Percentiles rank a stretch among this genome's conserved stretches.
Evolutionary conservation across 164 flowering plant species (phyloP).

Genomic region (Nymphaea thermarum): DNA sequence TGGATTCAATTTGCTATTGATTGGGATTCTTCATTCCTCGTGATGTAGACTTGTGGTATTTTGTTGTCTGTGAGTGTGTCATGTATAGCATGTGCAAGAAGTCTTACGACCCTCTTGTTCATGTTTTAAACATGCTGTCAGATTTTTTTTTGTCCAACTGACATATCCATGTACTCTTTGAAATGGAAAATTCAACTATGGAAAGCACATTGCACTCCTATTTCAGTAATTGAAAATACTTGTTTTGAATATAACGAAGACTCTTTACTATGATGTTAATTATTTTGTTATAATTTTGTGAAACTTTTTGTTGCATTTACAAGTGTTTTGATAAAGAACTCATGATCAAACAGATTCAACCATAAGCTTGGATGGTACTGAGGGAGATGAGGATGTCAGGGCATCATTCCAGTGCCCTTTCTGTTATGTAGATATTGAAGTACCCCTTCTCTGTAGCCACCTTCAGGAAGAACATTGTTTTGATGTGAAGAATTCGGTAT

Average conservation of each 20-base stretch:
- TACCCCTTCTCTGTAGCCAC: slow-evolving; percentile 44
- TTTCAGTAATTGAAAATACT: background rate
- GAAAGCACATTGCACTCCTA: background rate
- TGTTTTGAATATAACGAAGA: background rate
- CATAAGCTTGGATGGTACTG: slow-evolving; percentile 27
- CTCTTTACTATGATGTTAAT: background rate
- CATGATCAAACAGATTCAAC: slow-evolving; percentile 23
- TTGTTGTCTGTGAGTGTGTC: background rate
- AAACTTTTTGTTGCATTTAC: background rate
- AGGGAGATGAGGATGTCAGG: slow-evolving; percentile 49
- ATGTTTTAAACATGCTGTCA: background rate
- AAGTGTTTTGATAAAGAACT: background rate
- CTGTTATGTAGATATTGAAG: slow-evolving; percentile 72
- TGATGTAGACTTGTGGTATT: background rate
- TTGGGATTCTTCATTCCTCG: background rate
- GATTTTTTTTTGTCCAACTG: background rate
- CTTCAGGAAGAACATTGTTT: slow-evolving; percentile 86
- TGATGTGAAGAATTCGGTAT: slow-evolving; percentile 62
- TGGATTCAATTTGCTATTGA: too few species aligned
- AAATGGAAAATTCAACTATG: background rate
- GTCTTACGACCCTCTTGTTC: background rate
- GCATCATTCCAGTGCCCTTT: slow-evolving; percentile 75
- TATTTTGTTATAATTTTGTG: background rate
- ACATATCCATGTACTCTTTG: too few species aligned
- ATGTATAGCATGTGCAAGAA: background rate